phyloP scores from a whole-genome alignment of 805 yeast species.

The Suhomyces emberorum region DNA sequence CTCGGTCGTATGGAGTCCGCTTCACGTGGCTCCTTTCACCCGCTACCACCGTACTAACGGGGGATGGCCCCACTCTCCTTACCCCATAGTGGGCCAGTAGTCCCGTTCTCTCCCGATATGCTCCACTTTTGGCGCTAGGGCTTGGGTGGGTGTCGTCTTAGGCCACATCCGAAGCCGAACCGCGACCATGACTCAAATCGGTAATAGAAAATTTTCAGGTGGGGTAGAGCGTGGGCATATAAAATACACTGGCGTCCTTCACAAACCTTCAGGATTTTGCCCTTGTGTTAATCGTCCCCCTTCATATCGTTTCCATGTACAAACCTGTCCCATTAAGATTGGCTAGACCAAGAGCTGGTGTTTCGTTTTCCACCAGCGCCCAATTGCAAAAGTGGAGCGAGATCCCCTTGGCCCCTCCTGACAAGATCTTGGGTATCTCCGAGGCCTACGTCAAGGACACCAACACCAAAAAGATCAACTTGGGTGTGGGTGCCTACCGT shows the following conservation, averaged over 20 bases:
- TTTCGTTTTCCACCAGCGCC: conserved; percentile 7
- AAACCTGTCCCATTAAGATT: conserved; percentile 5
- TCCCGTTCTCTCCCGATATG: too few species aligned
- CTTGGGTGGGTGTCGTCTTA: too few species aligned
- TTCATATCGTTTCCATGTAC: conserved; percentile 4
- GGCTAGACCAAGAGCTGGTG: conserved; percentile 5
- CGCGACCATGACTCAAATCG: neutral
- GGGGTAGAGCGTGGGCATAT: conserved; percentile 5
- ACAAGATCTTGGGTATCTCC: conserved; percentile 78
- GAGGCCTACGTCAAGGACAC: conserved; percentile 69
- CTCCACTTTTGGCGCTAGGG: too few species aligned
- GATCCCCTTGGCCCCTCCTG: conserved; percentile 66
- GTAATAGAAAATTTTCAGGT: conserved; percentile 7
- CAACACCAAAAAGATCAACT: conserved; percentile 54
- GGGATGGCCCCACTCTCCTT: too few species aligned
- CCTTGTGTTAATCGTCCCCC: too few species aligned
- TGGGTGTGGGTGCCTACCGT: conserved; percentile 93
- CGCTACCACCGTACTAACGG: too few species aligned
- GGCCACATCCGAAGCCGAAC: neutral
- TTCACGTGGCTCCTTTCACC: conserved; percentile 5
- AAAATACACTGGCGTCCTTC: neutral
- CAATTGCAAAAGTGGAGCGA: conserved; percentile 17
- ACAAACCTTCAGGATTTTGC: neutral
- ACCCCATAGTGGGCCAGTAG: too few species aligned
- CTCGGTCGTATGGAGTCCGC: too few species aligned